A percentile compares a stretch with the other conserved stretches of the same genome.
Conservation (phyloP, 78 protist species). For the Pigoraptor vietnamica region DNA sequence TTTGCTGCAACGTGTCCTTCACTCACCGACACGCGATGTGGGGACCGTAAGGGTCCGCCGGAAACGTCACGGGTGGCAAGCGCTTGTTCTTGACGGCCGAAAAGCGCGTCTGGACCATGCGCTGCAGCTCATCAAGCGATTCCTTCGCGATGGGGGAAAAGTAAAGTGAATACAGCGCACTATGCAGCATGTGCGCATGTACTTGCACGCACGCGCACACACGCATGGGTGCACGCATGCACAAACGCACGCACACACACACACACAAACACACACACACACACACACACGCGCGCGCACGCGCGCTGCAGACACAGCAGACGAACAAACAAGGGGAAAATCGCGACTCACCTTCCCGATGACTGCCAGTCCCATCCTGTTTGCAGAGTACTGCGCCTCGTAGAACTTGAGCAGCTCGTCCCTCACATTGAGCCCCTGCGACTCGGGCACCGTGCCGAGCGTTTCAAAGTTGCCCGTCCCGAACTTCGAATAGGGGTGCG, state of each 20-base stretch:
- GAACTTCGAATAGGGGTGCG: conserved; percentile 49
- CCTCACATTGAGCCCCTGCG: conserved; percentile 41
- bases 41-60: background rate
- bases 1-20: too few species aligned
- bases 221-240: background rate
- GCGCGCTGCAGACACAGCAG: background rate
- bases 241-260: background rate
- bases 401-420: conserved; percentile 49
- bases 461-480: conserved; percentile 69
- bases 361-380: conserved; percentile 46
- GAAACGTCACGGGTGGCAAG: background rate
- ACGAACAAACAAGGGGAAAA: background rate
- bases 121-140: conserved; percentile 12
- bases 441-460: conserved; percentile 29
- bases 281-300: background rate
- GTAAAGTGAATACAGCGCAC: too few species aligned
- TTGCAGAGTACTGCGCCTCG: conserved; percentile 46
- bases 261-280: background rate
- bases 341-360: background rate
- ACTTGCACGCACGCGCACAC: background rate
- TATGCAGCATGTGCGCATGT: background rate
- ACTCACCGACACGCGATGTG: too few species aligned
- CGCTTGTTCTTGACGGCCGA: background rate
- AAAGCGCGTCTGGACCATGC: background rate
- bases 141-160: background rate